These are phyloP conservation scores for Orbilia javanica DNA, from an alignment of 2,329 filamentous ascomycete species.

Conservation along the genomic window DNA sequence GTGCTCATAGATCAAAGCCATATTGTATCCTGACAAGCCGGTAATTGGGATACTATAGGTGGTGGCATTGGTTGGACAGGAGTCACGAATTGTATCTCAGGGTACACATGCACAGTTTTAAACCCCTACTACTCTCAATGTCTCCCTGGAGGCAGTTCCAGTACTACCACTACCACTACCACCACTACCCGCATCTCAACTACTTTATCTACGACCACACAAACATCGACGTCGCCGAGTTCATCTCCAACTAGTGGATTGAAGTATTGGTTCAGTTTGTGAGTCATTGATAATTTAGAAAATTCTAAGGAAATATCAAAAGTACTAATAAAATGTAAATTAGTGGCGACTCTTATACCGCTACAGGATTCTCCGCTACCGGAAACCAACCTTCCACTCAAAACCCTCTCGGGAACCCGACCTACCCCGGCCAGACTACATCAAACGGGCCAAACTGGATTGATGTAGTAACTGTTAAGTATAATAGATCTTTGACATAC, in stretches of 20 bases:
- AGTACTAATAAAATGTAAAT: neutral
- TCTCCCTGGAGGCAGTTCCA: constrained; percentile 31
- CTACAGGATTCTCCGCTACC: constrained; percentile 30
- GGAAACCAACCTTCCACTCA: constrained; percentile 25
- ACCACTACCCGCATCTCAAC: constrained; percentile 28
- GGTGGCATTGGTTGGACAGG: constrained; percentile 61
- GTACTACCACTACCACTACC: constrained; percentile 11
- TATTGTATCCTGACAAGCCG: neutral
- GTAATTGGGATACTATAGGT: constrained; percentile 57
- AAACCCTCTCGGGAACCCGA: constrained; percentile 39
- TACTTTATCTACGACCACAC: constrained; percentile 17
- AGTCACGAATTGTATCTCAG: constrained; percentile 56
- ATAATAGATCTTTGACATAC: constrained; percentile 25
- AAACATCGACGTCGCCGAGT: constrained; percentile 11
- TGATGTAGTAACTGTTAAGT: constrained; percentile 38
- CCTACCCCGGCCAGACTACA: constrained; percentile 37
- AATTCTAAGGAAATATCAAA: neutral
- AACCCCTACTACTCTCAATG: constrained; percentile 61
- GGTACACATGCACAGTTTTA: constrained; percentile 54
- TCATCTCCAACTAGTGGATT: constrained; percentile 12
- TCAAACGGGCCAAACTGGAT: constrained; percentile 46
- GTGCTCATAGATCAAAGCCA: neutral
- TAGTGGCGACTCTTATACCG: constrained; percentile 39
- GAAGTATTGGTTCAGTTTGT: constrained; percentile 53
- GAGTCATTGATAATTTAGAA: neutral